Conservation (phyloP, 2,329 filamentous ascomycete genomes). For the Botrytis medusae region DNA sequence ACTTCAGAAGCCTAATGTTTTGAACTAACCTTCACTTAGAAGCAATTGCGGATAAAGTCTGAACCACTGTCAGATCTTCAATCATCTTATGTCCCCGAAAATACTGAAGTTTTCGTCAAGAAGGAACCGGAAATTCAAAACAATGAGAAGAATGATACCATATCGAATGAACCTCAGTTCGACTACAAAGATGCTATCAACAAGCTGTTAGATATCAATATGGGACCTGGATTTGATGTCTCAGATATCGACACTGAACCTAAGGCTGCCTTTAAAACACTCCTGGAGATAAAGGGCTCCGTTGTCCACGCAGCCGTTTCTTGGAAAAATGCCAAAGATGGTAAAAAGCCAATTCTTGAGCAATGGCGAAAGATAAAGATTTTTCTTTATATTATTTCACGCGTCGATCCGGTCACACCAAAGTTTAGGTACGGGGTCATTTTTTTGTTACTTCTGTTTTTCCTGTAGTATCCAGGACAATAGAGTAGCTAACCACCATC, state of each 20-base stretch:
- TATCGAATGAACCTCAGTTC: background rate
- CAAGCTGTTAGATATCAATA: background rate
- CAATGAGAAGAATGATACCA: too few species aligned
- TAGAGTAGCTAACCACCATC: background rate
- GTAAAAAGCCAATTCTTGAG: background rate
- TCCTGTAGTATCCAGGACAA: background rate
- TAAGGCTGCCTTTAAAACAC: background rate
- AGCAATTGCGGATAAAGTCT: background rate
- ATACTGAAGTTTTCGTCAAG: too few species aligned
- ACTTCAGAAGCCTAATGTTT: too few species aligned
- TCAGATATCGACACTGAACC: background rate
- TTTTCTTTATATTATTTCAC: background rate
- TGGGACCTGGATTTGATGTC: background rate
- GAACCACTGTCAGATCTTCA: background rate
- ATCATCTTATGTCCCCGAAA: background rate
- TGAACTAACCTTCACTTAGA: background rate
- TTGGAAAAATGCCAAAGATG: too few species aligned
- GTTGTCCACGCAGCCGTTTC: too few species aligned
- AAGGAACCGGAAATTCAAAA: background rate
- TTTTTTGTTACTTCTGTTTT: background rate
- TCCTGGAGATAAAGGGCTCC: background rate
- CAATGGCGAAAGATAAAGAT: background rate
- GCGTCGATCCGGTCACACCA: background rate
- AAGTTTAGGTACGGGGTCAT: background rate
- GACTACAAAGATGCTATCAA: background rate